phyloP scores from a whole-genome alignment of 2,329 filamentous ascomycete species.

The Chaetomiaceae sp. region DNA sequence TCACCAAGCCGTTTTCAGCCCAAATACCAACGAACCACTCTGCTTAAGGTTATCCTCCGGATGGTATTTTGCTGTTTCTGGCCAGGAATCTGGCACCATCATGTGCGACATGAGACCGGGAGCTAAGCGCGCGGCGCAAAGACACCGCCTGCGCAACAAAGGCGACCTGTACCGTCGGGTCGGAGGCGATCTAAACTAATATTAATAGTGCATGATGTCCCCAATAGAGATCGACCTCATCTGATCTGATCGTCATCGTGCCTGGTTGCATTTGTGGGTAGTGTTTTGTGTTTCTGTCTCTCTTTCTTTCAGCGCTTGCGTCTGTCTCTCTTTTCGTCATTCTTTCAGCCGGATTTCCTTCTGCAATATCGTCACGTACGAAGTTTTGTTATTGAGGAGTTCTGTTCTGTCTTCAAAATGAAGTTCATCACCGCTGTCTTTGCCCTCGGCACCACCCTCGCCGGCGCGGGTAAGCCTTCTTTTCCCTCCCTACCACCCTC shows the following conservation, averaged over 20 bases:
- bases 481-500: no score
- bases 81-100: neutral
- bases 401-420: slow-evolving; percentile 8
- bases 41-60: neutral
- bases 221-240: neutral
- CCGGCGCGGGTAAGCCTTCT: slow-evolving; percentile 9
- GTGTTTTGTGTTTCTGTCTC: neutral
- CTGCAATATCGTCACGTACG: no score
- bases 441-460: slow-evolving; percentile 14
- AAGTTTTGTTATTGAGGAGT: no score
- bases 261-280: neutral
- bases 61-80: neutral
- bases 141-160: no score
- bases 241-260: neutral
- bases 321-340: neutral
- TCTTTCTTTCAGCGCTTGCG: neutral
- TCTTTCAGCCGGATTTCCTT: no score
- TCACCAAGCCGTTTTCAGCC: neutral
- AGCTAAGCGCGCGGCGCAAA: neutral
- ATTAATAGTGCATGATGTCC: neutral
- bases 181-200: no score
- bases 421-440: slow-evolving; percentile 13
- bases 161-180: no score
- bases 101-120: neutral
- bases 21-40: neutral